Percentiles rank a stretch among this genome's conserved stretches.
Conservation (phyloP, 2,329 filamentous ascomycete species). For the Epichloe elymi region DNA sequence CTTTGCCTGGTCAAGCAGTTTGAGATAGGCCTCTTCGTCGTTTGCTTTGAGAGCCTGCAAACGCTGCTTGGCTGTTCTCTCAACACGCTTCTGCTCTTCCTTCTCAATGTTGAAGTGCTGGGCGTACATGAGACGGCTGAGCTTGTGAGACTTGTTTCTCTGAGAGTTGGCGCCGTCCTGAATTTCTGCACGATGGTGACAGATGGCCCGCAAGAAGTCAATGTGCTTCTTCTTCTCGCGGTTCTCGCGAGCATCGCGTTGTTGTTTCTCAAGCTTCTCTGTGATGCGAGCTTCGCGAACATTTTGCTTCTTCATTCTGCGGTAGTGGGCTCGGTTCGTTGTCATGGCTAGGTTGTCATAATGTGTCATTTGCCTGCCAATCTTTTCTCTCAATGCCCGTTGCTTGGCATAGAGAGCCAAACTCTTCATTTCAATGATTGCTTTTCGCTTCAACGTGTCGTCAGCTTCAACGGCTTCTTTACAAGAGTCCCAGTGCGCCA, state of each 20-base stretch:
- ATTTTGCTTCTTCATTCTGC: constrained; percentile 94
- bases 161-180: constrained; percentile 52
- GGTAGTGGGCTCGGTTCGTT: constrained; percentile 80
- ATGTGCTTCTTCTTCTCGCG: constrained; percentile 96
- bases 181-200: constrained; percentile 70
- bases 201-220: constrained; percentile 80
- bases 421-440: constrained; percentile 91
- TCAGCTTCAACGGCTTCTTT: constrained; percentile 57
- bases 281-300: constrained; percentile 91
- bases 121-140: constrained; percentile 75
- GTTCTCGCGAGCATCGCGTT: constrained; percentile 87
- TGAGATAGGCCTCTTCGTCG: constrained; percentile 97
- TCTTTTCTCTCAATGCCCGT: constrained; percentile 68
- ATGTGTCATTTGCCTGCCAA: constrained; percentile 85
- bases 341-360: constrained; percentile 97
- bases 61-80: constrained; percentile 98
- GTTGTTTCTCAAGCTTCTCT: constrained; percentile 97
- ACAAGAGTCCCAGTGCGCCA: constrained; percentile 74
- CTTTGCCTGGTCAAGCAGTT: constrained; percentile 94
- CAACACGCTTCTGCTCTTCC: constrained; percentile 96
- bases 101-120: constrained; percentile 97
- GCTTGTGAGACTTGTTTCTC: constrained; percentile 65
- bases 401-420: constrained; percentile 82
- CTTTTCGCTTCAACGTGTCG: constrained; percentile 73
- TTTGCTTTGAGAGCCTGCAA: constrained; percentile 96